Evolutionary conservation across 208 protist species (phyloP), one percentile per base, ranked within the genome.

Genomic region (Leishmania tropica): DNA sequence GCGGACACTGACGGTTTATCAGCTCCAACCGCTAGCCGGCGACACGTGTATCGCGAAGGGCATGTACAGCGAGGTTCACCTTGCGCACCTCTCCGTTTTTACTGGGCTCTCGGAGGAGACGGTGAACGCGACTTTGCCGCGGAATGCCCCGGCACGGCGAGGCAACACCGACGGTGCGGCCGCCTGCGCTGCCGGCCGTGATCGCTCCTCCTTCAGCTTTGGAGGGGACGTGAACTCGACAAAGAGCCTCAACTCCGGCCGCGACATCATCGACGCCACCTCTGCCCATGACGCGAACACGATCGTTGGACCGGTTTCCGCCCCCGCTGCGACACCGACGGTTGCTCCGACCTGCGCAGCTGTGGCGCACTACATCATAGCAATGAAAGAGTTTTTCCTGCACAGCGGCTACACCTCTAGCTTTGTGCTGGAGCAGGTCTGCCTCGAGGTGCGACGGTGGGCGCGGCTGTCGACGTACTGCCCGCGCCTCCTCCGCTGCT

Each of bases 371-470:
- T 95, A 92, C 81, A 81, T 93, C 47, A 92, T 95, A 56, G 91
- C 89, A 24, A 89, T 90, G 81, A 95, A 95, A 82, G 91, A 95
- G 81, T 72, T 92, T 28, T 64, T 75, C 3, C 60, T 94, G 42
- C 58, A 73, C 64, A 64, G 65, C 11, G 79, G 81, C 72, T 85
- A 83, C 64, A 76, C 85, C 17, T 45, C 78, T 6, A 28, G 72
- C 35, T 24, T 58, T 56, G 64, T 86, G 83, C 78, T 90, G 42
- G 75, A 90, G 58, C 87, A 86, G 40, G 53, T 95, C 10, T 51
- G 75, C 11, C 78, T 86, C 11, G 87, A 95, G 74, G 85, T 91
- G 58, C 83, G 79, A n/a, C 86, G 81, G 58, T 92, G 90, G 81
- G 79, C 87, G 31, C 86, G 85, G 7, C 67, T 95, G 19, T 89